Conservation (phyloP, 1,284 basidiomycete genomes). For the Mixia osmundae region DNA sequence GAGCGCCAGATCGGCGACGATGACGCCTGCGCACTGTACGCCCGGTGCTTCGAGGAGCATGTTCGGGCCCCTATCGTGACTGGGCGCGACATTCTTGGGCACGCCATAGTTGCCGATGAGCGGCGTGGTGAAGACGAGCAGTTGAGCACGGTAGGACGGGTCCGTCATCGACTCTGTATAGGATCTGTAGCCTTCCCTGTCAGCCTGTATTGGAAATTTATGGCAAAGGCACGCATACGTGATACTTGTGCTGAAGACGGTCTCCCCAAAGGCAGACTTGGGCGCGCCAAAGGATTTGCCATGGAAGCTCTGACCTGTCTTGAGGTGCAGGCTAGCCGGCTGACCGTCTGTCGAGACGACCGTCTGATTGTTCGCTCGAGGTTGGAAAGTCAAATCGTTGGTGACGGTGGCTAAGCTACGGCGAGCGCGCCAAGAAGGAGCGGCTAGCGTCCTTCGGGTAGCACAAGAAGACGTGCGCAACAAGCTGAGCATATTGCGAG, state of each 20-base stretch:
- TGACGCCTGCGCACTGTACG: conserved; percentile 76
- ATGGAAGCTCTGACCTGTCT: conserved; percentile 73
- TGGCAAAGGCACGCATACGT: too few species aligned
- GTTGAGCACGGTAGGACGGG: conserved; percentile 92
- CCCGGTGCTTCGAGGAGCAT: conserved; percentile 58
- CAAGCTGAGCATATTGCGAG: too few species aligned
- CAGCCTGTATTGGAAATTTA: too few species aligned
- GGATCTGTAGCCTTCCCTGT: too few species aligned
- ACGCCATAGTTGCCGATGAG: conserved; percentile 99
- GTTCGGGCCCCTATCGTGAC: conserved; percentile 39
- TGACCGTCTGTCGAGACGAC: conserved; percentile 7
- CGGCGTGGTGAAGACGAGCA: conserved; percentile 92
- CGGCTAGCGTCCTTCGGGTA: too few species aligned
- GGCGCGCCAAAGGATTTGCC: conserved; percentile 77
- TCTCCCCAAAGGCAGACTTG: conserved; percentile 78
- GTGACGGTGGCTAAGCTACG: too few species aligned
- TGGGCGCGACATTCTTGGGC: conserved; percentile 36
- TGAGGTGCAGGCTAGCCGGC: conserved; percentile 79
- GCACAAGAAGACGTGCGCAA: too few species aligned
- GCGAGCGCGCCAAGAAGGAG: too few species aligned
- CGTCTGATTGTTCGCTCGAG: too few species aligned
- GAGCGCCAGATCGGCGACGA: conserved; percentile 85
- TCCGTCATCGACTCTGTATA: conserved; percentile 99
- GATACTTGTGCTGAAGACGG: conserved; percentile 95
- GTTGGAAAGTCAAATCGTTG: too few species aligned